phyloP scores from a whole-genome alignment of 306 rosid genomes.

The Corylus americana region DNA sequence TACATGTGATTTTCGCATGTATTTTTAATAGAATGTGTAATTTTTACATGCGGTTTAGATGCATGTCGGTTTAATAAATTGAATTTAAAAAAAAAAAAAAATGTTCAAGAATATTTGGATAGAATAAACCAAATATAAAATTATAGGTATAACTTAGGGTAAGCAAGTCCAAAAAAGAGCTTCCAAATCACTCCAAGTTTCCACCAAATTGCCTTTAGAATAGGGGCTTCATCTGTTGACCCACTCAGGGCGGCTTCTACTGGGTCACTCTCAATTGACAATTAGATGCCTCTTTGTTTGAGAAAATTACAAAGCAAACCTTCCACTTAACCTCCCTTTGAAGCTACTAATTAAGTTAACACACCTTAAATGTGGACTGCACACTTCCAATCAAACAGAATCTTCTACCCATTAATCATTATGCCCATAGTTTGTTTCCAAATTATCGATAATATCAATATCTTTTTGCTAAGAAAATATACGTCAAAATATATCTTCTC shows the following conservation, averaged over 20 bases:
- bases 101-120: background rate
- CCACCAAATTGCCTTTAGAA: conserved; percentile 22
- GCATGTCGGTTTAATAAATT: no score
- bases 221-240: conserved; percentile 17
- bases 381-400: background rate
- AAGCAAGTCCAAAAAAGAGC: conserved; percentile 13
- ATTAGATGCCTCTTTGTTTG: background rate
- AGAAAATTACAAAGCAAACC: background rate
- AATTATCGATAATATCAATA: no score
- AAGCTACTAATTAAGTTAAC: background rate
- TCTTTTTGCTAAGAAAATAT: no score
- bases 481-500: no score
- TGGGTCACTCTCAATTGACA: background rate
- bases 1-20: no score
- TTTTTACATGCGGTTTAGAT: no score
- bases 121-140: background rate
- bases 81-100: background rate
- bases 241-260: conserved; percentile 1
- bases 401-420: background rate
- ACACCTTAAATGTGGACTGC: background rate
- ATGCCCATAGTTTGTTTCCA: no score
- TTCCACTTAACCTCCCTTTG: background rate
- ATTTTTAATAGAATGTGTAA: no score
- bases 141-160: background rate
- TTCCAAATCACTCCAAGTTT: conserved; percentile 37